Conservation (phyloP, 1,139 yeast species). For the Pichia sp. region DNA sequence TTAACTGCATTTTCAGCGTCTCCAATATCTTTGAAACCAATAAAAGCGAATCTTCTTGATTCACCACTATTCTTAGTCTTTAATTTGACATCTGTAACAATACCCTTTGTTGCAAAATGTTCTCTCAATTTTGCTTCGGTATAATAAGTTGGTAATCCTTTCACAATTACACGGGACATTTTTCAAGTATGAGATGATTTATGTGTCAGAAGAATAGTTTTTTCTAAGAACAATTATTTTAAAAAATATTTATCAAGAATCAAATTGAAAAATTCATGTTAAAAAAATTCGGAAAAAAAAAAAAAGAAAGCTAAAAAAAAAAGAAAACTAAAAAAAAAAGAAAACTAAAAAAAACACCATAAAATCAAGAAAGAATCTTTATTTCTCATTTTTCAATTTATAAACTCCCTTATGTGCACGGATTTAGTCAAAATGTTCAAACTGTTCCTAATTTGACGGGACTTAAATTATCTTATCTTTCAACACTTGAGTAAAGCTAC, state of each 20-base stretch:
- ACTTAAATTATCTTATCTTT: too few species aligned
- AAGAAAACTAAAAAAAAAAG: too few species aligned
- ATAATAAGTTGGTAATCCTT: slow-evolving; percentile 77
- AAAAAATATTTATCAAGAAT: not conserved
- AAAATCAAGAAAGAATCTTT: too few species aligned
- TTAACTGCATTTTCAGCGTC: slow-evolving; percentile 78
- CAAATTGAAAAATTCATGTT: not conserved
- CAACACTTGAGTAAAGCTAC: too few species aligned
- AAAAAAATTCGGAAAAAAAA: too few species aligned
- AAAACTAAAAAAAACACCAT: too few species aligned
- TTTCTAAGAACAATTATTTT: not conserved
- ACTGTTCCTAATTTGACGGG: too few species aligned
- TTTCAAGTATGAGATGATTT: not conserved
- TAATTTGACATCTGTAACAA: slow-evolving; percentile 80
- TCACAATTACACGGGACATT: slow-evolving; percentile 94
- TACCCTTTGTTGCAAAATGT: slow-evolving; percentile 49
- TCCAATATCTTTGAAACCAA: slow-evolving; percentile 66
- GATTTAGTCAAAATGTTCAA: too few species aligned
- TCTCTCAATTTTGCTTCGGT: slow-evolving; percentile 68
- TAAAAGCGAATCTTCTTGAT: slow-evolving; percentile 87
- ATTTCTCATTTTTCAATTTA: too few species aligned
- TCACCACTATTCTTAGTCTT: slow-evolving; percentile 77
- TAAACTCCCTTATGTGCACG: too few species aligned
- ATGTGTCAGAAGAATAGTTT: not conserved
- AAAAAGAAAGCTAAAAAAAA: too few species aligned